Conservation (phyloP, 345 rosid species). For the Anacardium occidentale region DNA sequence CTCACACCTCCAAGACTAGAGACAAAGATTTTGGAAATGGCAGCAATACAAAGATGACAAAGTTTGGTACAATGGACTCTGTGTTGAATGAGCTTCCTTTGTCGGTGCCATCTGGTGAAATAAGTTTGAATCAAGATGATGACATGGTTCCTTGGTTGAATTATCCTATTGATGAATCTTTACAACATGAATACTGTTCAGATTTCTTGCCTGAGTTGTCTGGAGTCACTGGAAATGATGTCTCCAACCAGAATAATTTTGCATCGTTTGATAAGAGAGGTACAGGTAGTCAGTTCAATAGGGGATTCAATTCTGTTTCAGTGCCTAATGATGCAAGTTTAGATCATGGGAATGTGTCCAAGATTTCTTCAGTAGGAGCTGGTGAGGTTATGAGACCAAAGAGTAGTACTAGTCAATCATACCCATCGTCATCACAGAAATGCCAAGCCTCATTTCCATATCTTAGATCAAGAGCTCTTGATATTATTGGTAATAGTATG, state of each 20-base stretch:
- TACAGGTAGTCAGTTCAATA: slow-evolving; percentile 28
- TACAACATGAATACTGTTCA: slow-evolving; percentile 47
- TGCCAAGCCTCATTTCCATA: slow-evolving; percentile 36
- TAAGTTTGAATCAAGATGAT: slow-evolving; percentile 59
- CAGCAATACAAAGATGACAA: slow-evolving; percentile 30
- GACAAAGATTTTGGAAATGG: slow-evolving; percentile 36
- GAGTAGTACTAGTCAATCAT: slow-evolving; percentile 29
- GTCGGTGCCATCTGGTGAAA: slow-evolving; percentile 46
- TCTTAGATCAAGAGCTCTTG: slow-evolving; percentile 42
- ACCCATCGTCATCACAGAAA: slow-evolving; percentile 32
- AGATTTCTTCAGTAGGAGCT: slow-evolving; percentile 25
- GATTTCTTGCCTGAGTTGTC: slow-evolving; percentile 61
- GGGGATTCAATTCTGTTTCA: slow-evolving; percentile 26
- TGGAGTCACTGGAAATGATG: slow-evolving; percentile 49
- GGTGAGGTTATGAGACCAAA: slow-evolving; percentile 24
- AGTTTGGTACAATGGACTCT: slow-evolving; percentile 28
- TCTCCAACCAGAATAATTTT: slow-evolving; percentile 38
- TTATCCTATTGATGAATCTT: slow-evolving; percentile 46
- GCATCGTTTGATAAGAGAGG: slow-evolving; percentile 36
- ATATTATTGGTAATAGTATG: slow-evolving; percentile 26
- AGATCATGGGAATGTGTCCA: slow-evolving; percentile 28
- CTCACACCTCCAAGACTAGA: slow-evolving; percentile 28
- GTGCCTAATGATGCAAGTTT: slow-evolving; percentile 20
- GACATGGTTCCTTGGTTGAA: slow-evolving; percentile 68
- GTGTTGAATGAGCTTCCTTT: slow-evolving; percentile 47